Base-by-base conservation (phyloP, 2,329 filamentous ascomycete genomes). In the Zasmidium angulare region DNA sequence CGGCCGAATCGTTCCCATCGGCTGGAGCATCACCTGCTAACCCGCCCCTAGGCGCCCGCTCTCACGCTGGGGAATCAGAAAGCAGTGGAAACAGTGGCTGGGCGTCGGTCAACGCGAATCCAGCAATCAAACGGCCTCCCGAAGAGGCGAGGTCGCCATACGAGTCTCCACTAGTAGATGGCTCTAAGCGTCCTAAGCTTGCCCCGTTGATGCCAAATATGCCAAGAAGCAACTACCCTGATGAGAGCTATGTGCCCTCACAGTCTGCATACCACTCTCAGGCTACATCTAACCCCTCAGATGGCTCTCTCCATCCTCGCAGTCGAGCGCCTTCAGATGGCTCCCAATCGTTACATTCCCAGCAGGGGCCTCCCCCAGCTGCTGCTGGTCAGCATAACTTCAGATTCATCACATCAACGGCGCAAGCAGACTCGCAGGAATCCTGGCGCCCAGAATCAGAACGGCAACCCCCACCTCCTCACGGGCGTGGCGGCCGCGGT, bases 151-250 rank as follows among this genome's bases (percentile, higher is more conserved):
- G 47, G 11, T 69, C 70, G 49, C 58, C 71, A 64, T 64, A 70
- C 66, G 61, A 71, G 54, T 63, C 66, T 3, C 63, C 68, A 7
- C 61, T 64, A 23, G 60, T 74, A 6, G 76, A 71, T 51, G 78
- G 77, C 10, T 75, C 78, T 1, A 81, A 81, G 60, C 72, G 79
- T 22, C 77, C 74, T n/a, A 78, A 74, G 62, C 69, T 80, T 17
- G 76, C 72, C 14, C 74, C 74, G 2, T 61, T 74, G 23, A 69
- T 67, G 63, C 64, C 69, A 17, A 69, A 68, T 46, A 74, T 77
- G 66, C 71, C 75, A 23, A 67, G 75, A 36, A 66, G 66, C 11
- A 64, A 65, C 23, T 72, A 71, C 50, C 66, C 65, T 60, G 68
- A 73, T 20, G 69, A 71, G 10, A 43, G 52, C 17, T 66, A 63